phyloP scores from a whole-genome alignment of 768 basidiomycete species.

The Filobasidium wieringae region DNA sequence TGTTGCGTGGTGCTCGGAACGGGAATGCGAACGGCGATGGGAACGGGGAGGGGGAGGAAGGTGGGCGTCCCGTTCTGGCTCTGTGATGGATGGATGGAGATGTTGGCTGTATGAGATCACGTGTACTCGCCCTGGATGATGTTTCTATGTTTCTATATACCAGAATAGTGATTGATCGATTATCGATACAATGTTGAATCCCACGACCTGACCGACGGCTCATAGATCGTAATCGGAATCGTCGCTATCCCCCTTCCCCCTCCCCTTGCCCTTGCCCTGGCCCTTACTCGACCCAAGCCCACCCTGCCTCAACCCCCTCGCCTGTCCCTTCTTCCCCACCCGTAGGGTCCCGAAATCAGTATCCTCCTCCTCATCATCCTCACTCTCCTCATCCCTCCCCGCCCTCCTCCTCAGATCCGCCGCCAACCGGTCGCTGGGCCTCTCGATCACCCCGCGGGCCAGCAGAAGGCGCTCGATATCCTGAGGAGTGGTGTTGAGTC shows the following conservation, averaged over 20 bases:
- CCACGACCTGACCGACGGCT: too few relatives aligned
- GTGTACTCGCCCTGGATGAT: too few relatives aligned
- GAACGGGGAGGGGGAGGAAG: too few relatives aligned
- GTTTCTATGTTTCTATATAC: too few relatives aligned
- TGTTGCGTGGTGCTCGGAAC: not conserved
- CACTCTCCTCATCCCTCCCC: conserved; percentile 24
- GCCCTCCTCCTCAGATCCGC: not conserved
- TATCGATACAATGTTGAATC: too few relatives aligned
- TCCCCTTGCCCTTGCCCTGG: conserved; percentile 37
- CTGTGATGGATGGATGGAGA: too few relatives aligned
- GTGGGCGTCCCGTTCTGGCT: too few relatives aligned
- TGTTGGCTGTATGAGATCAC: too few relatives aligned
- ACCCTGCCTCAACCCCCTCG: conserved; percentile 21
- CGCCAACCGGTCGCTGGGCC: conserved; percentile 26
- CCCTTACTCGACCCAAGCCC: conserved; percentile 28
- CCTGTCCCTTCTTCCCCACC: conserved; percentile 33
- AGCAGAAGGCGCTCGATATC: conserved; percentile 41
- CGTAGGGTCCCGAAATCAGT: conserved; percentile 47
- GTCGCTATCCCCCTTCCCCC: conserved; percentile 45
- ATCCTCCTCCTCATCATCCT: conserved; percentile 41
- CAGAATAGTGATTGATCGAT: too few relatives aligned
- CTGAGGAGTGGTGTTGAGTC: not conserved
- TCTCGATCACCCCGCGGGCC: conserved; percentile 54
- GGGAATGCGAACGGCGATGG: too few relatives aligned
- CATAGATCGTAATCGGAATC: conserved; percentile 62